phyloP scores from a whole-genome alignment of 805 yeast species.

The Candida xiaguanensis region DNA sequence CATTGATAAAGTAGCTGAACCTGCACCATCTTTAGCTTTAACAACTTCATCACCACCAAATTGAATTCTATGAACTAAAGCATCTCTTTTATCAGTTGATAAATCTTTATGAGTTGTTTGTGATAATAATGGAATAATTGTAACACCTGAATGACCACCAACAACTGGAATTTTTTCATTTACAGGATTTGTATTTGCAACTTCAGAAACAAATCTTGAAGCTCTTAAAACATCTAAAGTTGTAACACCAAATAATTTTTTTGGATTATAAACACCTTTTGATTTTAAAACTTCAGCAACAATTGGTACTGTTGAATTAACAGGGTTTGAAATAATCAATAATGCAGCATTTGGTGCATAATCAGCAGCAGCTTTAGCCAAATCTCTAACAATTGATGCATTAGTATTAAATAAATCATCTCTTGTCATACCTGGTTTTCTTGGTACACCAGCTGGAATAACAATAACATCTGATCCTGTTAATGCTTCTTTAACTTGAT shows the following conservation, averaged over 20 bases:
- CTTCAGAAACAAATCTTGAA: constrained; percentile 71
- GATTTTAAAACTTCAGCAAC: constrained; percentile 88
- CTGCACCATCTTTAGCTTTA: constrained; percentile 90
- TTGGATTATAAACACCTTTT: constrained; percentile 85
- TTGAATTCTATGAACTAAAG: constrained; percentile 81
- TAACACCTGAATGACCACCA: constrained; percentile 97
- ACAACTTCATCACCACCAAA: constrained; percentile 97
- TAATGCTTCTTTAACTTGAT: constrained; percentile 66
- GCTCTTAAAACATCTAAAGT: constrained; percentile 90
- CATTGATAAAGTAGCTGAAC: constrained; percentile 91
- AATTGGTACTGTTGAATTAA: constrained; percentile 95
- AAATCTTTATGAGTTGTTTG: constrained; percentile 70
- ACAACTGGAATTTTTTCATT: constrained; percentile 80
- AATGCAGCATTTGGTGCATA: constrained; percentile 81
- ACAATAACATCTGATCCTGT: constrained; percentile 80
- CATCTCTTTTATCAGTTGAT: constrained; percentile 35
- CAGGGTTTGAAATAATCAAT: constrained; percentile 88
- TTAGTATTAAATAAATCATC: constrained; percentile 95
- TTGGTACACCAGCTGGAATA: constrained; percentile 97
- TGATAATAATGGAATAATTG: constrained; percentile 90
- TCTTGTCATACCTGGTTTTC: constrained; percentile 99
- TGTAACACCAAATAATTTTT: constrained; percentile 93
- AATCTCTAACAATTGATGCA: constrained; percentile 90
- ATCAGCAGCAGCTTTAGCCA: constrained; percentile 83
- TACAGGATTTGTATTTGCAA: constrained; percentile 70